Base-by-base conservation (phyloP, 2,329 filamentous ascomycete genomes). In the Aspergillus transmontanensis region DNA sequence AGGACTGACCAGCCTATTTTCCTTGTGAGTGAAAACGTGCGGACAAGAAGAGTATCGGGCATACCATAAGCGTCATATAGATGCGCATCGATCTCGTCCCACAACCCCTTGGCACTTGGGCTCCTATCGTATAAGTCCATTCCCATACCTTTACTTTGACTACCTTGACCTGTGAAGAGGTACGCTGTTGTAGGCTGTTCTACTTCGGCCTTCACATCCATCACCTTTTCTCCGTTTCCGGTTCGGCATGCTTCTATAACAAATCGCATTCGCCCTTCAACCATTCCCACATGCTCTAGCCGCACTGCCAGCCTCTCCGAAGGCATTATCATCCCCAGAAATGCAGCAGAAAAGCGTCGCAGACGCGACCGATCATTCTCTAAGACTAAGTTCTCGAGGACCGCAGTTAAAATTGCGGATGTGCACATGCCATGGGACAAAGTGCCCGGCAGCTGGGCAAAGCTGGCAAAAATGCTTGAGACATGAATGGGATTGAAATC, bases 351-450 rank as follows among this genome's bases (percentile, higher is more conserved):
- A 86, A 96, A 98, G 81, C 93, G 96, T 72, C 94, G 89, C 48
- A 98, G 93, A 71, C 94, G 93, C 50, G 93, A 93, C 71, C 97
- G 89, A 76, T 97, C 53, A 3, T 64, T 94, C 84, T 97, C 97
- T 92, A 1, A 93, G 92, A 64, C 94, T 92, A 94, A 93, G 96
- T 0, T 92, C 97, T 85, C 97, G 93, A 21, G 97, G 91, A 61
- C 97, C 83, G 76, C 92, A 94, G 73, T 94, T 88, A 97, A 93
- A 45, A 94, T 90, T 64, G 94, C 94, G 77, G 94, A 97, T 0
- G 94, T 95, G 84, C 96, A 97, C 94, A 98, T 98, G 76, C 94
- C 94, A 76, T 98, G 94, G 0, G 94, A 97, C 73, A 98, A 97
- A 36, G 94, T 97, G 51, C 94, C 94, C 2, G 93, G 93, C 12